Conservation (phyloP, 1,284 basidiomycete species). For the Malassezia caprae region DNA sequence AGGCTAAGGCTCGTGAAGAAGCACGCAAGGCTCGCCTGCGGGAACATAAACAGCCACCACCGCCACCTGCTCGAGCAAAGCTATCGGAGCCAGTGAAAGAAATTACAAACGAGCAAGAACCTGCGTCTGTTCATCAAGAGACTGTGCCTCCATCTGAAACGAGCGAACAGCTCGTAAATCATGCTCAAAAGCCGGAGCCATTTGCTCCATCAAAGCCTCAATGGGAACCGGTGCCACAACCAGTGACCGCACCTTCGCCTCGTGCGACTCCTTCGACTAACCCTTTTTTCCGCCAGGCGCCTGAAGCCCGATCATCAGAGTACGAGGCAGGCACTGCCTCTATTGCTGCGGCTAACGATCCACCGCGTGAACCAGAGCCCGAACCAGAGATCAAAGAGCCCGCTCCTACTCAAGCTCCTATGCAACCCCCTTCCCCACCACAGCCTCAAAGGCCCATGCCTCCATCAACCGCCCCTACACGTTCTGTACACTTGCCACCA, state of each 20-base stretch:
- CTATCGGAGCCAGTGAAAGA: slow-evolving; percentile 18
- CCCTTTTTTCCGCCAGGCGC: neutral
- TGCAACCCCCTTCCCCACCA: neutral
- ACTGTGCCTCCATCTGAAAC: slow-evolving; percentile 18
- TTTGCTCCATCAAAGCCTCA: slow-evolving; percentile 3
- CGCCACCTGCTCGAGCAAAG: slow-evolving; percentile 17
- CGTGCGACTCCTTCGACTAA: neutral
- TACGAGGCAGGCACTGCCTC: neutral
- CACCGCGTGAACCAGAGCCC: neutral
- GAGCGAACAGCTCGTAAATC: too few species aligned
- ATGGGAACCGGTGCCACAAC: neutral
- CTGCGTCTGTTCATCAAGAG: neutral
- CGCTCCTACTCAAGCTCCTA: neutral
- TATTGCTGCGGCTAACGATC: neutral
- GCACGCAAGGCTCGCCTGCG: slow-evolving; percentile 39
- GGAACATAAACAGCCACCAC: slow-evolving; percentile 24
- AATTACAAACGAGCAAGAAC: slow-evolving; percentile 11
- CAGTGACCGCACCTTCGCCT: neutral
- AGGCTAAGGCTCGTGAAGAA: slow-evolving; percentile 43
- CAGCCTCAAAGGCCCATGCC: slow-evolving; percentile 24
- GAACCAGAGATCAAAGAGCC: neutral
- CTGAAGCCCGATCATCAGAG: neutral
- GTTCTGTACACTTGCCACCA: slow-evolving; percentile 27
- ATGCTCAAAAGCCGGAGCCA: neutral
- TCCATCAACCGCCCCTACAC: slow-evolving; percentile 16